Evolutionary conservation across 179 eudicot species (phyloP).

Genomic region (Spergularia azorica): DNA sequence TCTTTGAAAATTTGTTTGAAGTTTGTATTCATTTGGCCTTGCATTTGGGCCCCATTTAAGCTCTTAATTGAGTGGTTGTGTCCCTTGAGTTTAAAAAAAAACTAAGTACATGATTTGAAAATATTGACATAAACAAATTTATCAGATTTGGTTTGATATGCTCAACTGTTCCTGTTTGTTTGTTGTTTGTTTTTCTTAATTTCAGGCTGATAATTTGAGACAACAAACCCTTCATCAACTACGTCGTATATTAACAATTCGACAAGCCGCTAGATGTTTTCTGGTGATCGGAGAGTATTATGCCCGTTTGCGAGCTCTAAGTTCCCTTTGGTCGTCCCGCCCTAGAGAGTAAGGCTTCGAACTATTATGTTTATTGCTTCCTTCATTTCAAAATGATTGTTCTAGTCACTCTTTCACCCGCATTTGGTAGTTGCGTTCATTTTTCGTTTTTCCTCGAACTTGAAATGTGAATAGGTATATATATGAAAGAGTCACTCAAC

Average conservation of each 20-base stretch:
- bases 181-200: constrained; percentile 5
- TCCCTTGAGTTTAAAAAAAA: constrained; percentile 13
- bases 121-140: constrained; percentile 4
- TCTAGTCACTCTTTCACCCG: no score
- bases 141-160: constrained; percentile 27
- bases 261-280: constrained; percentile 90
- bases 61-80: constrained; percentile 34
- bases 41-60: constrained; percentile 26
- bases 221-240: constrained; percentile 92
- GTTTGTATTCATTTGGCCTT: constrained; percentile 5
- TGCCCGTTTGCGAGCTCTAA: constrained; percentile 82
- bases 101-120: constrained; percentile 19
- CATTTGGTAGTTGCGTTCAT: no score
- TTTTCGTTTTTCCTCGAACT: no score
- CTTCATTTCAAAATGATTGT: neutral
- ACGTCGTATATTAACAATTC: constrained; percentile 64
- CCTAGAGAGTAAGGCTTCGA: constrained; percentile 69
- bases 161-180: constrained; percentile 16
- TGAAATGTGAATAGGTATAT: constrained; percentile 7
- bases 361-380: neutral
- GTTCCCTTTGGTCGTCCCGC: constrained; percentile 92
- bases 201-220: constrained; percentile 92
- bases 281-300: constrained; percentile 87
- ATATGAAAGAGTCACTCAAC: neutral
- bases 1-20: constrained; percentile 30